Conservation (phyloP, 1,139 yeast species). For the Protomyces inouyei region DNA sequence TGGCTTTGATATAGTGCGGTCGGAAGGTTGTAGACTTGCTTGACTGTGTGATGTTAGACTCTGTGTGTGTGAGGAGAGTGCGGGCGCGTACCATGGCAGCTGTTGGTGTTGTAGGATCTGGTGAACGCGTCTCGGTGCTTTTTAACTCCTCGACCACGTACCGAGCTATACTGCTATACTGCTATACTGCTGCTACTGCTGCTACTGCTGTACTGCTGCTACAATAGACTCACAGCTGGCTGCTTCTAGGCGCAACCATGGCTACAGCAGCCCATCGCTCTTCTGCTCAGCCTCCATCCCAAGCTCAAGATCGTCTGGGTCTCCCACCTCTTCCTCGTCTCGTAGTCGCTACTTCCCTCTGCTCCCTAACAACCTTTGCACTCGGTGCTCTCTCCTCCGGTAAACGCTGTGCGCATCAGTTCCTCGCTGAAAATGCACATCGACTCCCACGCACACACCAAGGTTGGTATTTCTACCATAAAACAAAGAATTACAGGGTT, state of each 20-base stretch:
- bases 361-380: conserved; percentile 36
- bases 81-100: too few relatives aligned
- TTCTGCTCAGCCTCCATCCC: too few relatives aligned
- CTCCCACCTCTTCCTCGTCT: conserved; percentile 25
- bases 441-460: conserved; percentile 71
- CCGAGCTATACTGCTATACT: too few relatives aligned
- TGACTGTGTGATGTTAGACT: not conserved
- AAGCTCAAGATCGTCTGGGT: conserved; percentile 7
- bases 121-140: too few relatives aligned
- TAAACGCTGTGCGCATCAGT: conserved; percentile 53
- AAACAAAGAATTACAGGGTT: conserved; percentile 66
- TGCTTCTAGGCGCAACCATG: too few relatives aligned
- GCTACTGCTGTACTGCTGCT: too few relatives aligned
- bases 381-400: conserved; percentile 64
- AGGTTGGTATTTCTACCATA: conserved; percentile 88
- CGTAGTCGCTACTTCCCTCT: conserved; percentile 1
- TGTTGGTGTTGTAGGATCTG: too few relatives aligned
- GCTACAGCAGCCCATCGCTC: too few relatives aligned
- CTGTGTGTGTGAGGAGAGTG: not conserved
- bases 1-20: not conserved
- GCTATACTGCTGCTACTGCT: too few relatives aligned
- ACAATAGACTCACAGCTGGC: too few relatives aligned
- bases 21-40: not conserved
- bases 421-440: conserved; percentile 76
- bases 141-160: too few relatives aligned